Percentiles rank a stretch among this genome's conserved stretches.
phyloP scores from a whole-genome alignment of 2,329 filamentous ascomycete genomes.

The Pseudopyrenochaeta lycopersici region DNA sequence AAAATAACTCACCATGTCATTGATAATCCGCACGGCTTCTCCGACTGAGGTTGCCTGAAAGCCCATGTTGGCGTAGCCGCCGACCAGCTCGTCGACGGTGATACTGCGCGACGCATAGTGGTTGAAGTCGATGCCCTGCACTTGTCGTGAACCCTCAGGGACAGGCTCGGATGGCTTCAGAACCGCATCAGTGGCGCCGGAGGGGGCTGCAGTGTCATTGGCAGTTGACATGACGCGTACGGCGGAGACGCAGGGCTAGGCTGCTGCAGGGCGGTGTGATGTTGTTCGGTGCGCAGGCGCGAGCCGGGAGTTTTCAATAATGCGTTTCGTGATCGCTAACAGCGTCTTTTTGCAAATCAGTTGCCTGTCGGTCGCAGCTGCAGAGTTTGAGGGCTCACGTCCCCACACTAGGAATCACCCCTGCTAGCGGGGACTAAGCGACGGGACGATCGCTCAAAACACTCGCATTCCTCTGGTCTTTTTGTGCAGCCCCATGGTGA shows the following conservation, averaged over 20 bases:
- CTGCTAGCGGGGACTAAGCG: neutral
- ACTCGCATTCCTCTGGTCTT: neutral
- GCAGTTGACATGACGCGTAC: slow-evolving; percentile 29
- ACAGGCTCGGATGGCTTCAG: slow-evolving; percentile 85
- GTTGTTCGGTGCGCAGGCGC: slow-evolving; percentile 1
- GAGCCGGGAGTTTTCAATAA: neutral
- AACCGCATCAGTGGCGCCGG: slow-evolving; percentile 75
- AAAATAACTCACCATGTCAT: slow-evolving; percentile 78
- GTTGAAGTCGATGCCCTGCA: slow-evolving; percentile 94
- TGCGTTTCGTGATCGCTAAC: slow-evolving; percentile 1
- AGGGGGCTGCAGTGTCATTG: slow-evolving; percentile 47
- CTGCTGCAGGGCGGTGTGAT: slow-evolving; percentile 4
- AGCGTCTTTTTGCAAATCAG: neutral
- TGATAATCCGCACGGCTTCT: slow-evolving; percentile 90
- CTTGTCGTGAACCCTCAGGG: slow-evolving; percentile 78
- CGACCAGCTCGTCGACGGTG: slow-evolving; percentile 84
- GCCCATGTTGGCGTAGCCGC: slow-evolving; percentile 85
- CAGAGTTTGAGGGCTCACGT: slow-evolving; percentile 15
- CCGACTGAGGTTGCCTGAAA: slow-evolving; percentile 83
- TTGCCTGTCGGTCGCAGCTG: slow-evolving; percentile 14
- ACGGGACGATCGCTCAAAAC: slow-evolving; percentile 16
- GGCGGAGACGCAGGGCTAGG: slow-evolving; percentile 4
- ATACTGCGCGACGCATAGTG: slow-evolving; percentile 76
- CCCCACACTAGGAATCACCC: slow-evolving; percentile 8
- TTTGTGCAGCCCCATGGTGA: neutral